A percentile compares a stretch with the other conserved stretches of the same genome.
Conservation (phyloP, 2,329 filamentous ascomycete species). For the Botrytis aclada region DNA sequence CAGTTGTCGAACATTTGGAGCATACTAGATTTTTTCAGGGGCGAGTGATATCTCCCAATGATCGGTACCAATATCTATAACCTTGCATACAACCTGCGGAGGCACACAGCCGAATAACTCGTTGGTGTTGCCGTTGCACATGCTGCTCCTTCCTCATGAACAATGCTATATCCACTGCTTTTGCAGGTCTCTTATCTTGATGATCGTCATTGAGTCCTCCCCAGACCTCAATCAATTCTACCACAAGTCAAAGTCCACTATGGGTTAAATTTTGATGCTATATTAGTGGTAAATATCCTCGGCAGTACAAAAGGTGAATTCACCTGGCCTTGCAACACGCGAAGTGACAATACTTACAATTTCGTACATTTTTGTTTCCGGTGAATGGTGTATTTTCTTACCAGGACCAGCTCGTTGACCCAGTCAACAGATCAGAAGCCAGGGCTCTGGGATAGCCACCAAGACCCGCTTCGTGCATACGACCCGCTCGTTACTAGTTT, state of each 20-base stretch:
- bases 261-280: not conserved
- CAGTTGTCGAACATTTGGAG: not conserved
- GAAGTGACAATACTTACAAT: conserved; percentile 4
- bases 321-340: not conserved
- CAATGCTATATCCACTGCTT: not conserved
- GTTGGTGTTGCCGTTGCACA: not conserved
- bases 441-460: conserved; percentile 4
- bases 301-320: not conserved
- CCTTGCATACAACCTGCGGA: conserved; percentile 9
- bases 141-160: not conserved
- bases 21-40: not conserved
- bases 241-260: not conserved
- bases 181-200: not conserved
- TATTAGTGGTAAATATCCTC: not conserved
- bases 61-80: not conserved
- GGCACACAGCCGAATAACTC: not conserved
- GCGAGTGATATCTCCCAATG: not conserved
- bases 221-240: too few species aligned
- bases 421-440: not conserved
- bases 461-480: not conserved
- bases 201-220: not conserved
- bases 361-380: not conserved
- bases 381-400: not conserved
- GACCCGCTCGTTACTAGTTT: not conserved
- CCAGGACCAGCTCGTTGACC: not conserved